These are phyloP conservation scores for Rhypophila decipiens DNA, from an alignment of 495 filamentous ascomycete species.

Conservation along the genomic window DNA sequence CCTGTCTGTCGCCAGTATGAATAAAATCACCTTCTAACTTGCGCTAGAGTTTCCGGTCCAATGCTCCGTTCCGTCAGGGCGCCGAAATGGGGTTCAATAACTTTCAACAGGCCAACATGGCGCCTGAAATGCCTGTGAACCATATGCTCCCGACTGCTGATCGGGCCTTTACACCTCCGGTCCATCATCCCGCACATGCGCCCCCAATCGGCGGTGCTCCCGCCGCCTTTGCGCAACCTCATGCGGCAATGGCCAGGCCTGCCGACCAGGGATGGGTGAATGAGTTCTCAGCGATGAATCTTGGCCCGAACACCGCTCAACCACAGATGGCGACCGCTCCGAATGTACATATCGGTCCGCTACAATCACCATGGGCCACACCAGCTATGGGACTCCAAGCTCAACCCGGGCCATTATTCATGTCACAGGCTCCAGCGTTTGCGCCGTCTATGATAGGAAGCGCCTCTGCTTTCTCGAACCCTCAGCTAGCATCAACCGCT, in stretches of 20 bases:
- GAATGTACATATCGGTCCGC: background rate
- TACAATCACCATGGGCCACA: background rate
- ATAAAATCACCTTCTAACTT: background rate
- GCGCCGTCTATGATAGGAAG: too few relatives aligned
- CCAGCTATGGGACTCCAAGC: too few relatives aligned
- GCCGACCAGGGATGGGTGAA: conserved; percentile 18
- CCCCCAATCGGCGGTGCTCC: background rate
- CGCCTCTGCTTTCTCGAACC: too few relatives aligned
- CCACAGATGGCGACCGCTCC: conserved; percentile 2
- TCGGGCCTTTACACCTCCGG: background rate
- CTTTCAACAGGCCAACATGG: conserved; percentile 15
- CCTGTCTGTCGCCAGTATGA: background rate
- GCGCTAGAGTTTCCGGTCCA: conserved; percentile 25
- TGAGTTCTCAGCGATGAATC: conserved; percentile 22
- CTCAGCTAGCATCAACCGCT: background rate
- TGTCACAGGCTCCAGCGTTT: background rate
- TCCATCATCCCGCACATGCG: too few relatives aligned
- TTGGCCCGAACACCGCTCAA: conserved; percentile 4
- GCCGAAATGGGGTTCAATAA: conserved; percentile 14
- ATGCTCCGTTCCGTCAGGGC: conserved; percentile 4
- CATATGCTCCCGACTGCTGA: background rate
- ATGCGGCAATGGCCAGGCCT: too few relatives aligned
- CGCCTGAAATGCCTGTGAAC: background rate
- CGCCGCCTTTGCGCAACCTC: background rate
- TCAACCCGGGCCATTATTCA: too few relatives aligned